Base-by-base conservation (phyloP, 2,329 filamentous ascomycete genomes). In the Aspergillus neoniger region DNA sequence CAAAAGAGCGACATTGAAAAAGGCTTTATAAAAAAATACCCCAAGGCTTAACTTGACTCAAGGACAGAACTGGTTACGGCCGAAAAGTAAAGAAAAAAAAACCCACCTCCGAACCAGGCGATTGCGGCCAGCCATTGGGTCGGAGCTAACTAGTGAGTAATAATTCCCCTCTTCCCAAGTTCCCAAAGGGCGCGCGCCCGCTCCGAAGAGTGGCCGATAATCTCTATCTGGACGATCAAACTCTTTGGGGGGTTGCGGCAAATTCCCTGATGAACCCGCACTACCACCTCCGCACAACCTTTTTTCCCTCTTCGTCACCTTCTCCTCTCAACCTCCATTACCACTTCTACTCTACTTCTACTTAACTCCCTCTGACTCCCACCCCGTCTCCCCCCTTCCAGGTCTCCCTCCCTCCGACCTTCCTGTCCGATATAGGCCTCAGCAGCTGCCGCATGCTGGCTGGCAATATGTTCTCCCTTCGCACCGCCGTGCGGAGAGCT, bases 401-500 rank as follows among this genome's bases (percentile, higher is more conserved):
- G 44, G 54, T 36, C 39, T 50, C 49, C 50, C 47, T 58, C 55
- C 55, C 32, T 36, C 58, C 66, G 65, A 63, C 58, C 47, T 50
- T 63, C 62, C 32, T 66, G 58, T 61, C 55, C 58, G 51, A 61
- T 30, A 28, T 61, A 55, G 59, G 67, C 57, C 43, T 32, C 54
- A 65, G 32, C 70, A 75, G 74, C 72, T 77, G 74, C 75, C 75
- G 74, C 74, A 77, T 77, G 75, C 69, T 75, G 69, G 72, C 71
- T 70, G 69, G 65, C 71, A 78, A 69, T 65, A 78, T 79, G 76
- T 67, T 79, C 67, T 77, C 76, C 68, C 72, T 77, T 74, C 76
- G 74, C 71, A 74, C 74, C 67, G 74, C 76, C 68, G 75, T 77
- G 76, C 76, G 76, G 74, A 78, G 76, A 77, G 76, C 77, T 74